Conservation (phyloP, 129 eudicot genomes). For the Smallanthus sonchifolius region DNA sequence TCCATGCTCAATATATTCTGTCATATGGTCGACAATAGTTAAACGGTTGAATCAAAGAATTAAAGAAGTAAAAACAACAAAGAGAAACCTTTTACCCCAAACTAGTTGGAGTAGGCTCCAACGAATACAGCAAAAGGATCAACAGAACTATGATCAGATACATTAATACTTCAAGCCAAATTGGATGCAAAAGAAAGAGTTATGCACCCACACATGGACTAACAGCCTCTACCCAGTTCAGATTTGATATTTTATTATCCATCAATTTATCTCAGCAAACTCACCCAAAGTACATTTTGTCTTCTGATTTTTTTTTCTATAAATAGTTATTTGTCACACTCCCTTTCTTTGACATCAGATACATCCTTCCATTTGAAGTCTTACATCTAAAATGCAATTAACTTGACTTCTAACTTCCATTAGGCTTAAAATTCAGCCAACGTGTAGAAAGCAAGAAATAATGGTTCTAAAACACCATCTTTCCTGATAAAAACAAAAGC, state of each 20-base stretch:
- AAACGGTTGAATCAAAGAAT: constrained; percentile 8
- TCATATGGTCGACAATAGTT: constrained; percentile 16
- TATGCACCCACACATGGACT: background rate
- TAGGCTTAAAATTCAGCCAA: background rate
- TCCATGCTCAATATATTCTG: constrained; percentile 77
- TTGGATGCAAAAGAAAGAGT: background rate
- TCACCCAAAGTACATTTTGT: too few species aligned
- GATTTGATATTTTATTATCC: background rate
- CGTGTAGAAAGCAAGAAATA: background rate
- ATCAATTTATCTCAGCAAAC: background rate
- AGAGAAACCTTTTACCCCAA: background rate
- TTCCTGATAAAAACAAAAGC: background rate
- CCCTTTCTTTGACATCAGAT: background rate
- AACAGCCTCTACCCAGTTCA: background rate
- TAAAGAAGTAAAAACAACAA: background rate
- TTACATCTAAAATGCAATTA: background rate
- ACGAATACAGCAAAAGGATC: background rate
- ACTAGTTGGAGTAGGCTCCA: background rate
- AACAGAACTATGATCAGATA: background rate
- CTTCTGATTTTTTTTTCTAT: too few species aligned
- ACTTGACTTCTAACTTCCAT: background rate
- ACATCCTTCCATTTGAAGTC: background rate
- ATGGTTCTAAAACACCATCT: background rate
- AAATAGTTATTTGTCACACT: too few species aligned
- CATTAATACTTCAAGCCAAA: background rate